These are phyloP conservation scores for Dillenia turbinata DNA, from an alignment of 164 flowering plant species.

Conservation along the genomic window DNA sequence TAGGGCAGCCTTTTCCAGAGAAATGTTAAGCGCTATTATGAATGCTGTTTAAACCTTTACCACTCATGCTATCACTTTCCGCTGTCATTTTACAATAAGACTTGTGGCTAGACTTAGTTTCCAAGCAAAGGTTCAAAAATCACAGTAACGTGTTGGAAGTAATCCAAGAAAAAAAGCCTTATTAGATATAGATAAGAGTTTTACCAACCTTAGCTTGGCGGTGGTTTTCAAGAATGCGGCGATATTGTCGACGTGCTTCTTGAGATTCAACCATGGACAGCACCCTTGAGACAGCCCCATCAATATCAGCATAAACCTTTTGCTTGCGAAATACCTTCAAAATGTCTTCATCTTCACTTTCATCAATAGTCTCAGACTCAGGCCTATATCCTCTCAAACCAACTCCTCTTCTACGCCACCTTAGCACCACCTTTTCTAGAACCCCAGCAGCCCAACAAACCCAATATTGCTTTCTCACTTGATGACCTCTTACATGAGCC, in stretches of 20 bases:
- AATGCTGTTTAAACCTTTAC: too few species aligned
- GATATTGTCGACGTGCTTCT: conserved; percentile 80
- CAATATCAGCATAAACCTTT: conserved; percentile 70
- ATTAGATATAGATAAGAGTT: too few species aligned
- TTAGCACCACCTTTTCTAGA: conserved; percentile 74
- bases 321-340: conserved; percentile 71
- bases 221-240: conserved; percentile 66
- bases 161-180: too few species aligned
- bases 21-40: too few species aligned
- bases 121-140: too few species aligned
- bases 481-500: conserved; percentile 97
- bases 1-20: too few species aligned
- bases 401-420: conserved; percentile 86
- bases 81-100: too few species aligned
- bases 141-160: too few species aligned
- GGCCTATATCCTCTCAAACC: conserved; percentile 72
- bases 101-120: too few species aligned
- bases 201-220: conserved; percentile 69
- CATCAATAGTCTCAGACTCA: conserved; percentile 52
- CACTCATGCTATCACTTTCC: too few species aligned
- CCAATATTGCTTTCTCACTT: conserved; percentile 72
- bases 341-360: conserved; percentile 79
- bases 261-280: conserved; percentile 85
- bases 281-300: conserved; percentile 76
- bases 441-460: conserved; percentile 87